These are phyloP conservation scores for Candida parachauliodes DNA, from an alignment of 805 yeast genomes.

Conservation along the genomic window DNA sequence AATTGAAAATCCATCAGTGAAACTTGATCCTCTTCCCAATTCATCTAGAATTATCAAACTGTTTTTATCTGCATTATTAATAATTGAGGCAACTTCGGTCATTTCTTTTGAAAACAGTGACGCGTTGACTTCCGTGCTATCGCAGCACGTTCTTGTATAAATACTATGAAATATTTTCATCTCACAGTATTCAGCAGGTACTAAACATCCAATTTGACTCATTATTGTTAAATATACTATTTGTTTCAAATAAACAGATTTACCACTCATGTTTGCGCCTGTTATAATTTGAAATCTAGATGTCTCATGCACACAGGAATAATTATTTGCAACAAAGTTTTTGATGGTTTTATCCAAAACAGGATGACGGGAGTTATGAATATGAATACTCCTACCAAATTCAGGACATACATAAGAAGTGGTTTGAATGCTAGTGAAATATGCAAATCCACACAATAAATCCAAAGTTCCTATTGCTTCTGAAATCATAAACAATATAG, in stretches of 20 bases:
- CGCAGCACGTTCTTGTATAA: conserved; percentile 37
- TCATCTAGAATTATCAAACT: conserved; percentile 50
- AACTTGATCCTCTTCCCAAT: conserved; percentile 45
- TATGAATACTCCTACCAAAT: conserved; percentile 25
- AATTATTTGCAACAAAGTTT: conserved; percentile 36
- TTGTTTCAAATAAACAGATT: conserved; percentile 54
- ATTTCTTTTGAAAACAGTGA: conserved; percentile 47
- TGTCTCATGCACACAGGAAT: conserved; percentile 26
- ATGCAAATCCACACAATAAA: conserved; percentile 28
- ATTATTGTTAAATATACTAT: conserved; percentile 46
- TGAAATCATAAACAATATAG: conserved; percentile 11
- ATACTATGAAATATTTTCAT: conserved; percentile 37
- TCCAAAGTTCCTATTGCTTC: conserved; percentile 25
- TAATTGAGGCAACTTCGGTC: conserved; percentile 44
- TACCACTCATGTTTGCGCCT: conserved; percentile 65
- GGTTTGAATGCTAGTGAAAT: conserved; percentile 13
- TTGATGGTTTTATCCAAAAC: conserved; percentile 26
- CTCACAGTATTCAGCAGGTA: conserved; percentile 43
- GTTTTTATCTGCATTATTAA: conserved; percentile 27
- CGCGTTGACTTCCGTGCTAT: conserved; percentile 27
- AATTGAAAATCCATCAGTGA: conserved; percentile 50
- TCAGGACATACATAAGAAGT: conserved; percentile 28
- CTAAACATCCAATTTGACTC: conserved; percentile 56
- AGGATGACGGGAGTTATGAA: conserved; percentile 41
- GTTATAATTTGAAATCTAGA: conserved; percentile 49